Evolutionary conservation across 176 grass and related monocot genomes (phyloP).

Genomic region (Themeda triandra): DNA sequence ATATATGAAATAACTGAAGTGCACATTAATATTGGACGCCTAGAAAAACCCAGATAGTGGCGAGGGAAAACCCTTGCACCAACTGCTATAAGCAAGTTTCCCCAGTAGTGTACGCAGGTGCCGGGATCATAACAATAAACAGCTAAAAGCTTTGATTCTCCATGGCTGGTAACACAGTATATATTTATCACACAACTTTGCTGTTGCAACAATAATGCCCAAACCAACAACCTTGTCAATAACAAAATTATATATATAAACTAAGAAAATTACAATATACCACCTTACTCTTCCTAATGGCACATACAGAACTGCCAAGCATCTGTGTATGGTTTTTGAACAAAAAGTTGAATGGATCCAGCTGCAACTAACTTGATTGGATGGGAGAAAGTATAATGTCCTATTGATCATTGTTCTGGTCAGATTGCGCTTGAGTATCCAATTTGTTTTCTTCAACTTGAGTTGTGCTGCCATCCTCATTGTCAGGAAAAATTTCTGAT

Average conservation of each 20-base stretch:
- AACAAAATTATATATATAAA: constrained; percentile 35
- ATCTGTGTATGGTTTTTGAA: constrained; percentile 16
- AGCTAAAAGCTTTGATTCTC: neutral
- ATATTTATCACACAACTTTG: constrained; percentile 57
- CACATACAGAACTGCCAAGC: constrained; percentile 3
- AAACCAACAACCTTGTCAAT: constrained; percentile 31
- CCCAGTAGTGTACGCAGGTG: neutral
- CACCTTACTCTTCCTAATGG: constrained; percentile 32
- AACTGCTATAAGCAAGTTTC: neutral
- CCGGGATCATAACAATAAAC: neutral
- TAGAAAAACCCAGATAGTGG: neutral
- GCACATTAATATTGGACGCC: neutral
- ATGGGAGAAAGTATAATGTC: neutral
- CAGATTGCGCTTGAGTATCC: constrained; percentile 19
- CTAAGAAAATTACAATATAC: constrained; percentile 38
- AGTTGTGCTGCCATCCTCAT: constrained; percentile 25
- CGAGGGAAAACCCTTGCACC: neutral
- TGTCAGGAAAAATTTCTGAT: constrained; percentile 61
- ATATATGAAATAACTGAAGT: neutral
- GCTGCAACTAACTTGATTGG: constrained; percentile 14
- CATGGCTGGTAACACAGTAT: constrained; percentile 8
- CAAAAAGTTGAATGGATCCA: constrained; percentile 8
- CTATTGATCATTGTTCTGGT: constrained; percentile 30
- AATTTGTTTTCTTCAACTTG: constrained; percentile 30
- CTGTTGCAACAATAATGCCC: constrained; percentile 32